A percentile compares a stretch with the other conserved stretches of the same genome.
These are phyloP conservation scores for Termitomyces sp. DNA, from an alignment of 768 basidiomycete genomes.

Conservation along the genomic window DNA sequence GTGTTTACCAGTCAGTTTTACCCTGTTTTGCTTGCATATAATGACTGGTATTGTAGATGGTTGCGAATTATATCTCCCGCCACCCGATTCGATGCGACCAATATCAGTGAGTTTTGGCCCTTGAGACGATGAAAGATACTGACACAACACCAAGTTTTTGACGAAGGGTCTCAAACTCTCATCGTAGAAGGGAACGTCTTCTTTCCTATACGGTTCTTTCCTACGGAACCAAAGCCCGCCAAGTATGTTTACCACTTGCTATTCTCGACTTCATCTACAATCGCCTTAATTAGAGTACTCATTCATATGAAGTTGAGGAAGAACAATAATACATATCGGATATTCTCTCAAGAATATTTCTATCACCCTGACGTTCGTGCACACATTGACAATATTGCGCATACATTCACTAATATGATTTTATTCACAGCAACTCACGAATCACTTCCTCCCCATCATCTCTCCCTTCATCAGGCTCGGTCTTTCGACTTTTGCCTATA, in stretches of 20 bases:
- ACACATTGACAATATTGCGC: neutral
- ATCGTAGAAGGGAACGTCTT: constrained; percentile 48
- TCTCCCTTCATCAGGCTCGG: constrained; percentile 13
- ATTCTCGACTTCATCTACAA: neutral
- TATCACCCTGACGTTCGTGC: constrained; percentile 23
- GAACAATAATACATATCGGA: constrained; percentile 33
- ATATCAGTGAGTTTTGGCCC: constrained; percentile 37
- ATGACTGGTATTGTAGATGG: constrained; percentile 34
- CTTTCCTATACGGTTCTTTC: constrained; percentile 46
- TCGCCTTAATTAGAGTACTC: constrained; percentile 29
- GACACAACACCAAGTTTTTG: constrained; percentile 34
- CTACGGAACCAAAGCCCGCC: constrained; percentile 36
- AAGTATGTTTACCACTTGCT: constrained; percentile 26
- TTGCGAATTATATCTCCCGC: constrained; percentile 57
- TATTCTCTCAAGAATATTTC: constrained; percentile 49
- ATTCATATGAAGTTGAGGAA: constrained; percentile 47
- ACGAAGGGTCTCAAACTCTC: constrained; percentile 31
- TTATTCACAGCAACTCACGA: constrained; percentile 16
- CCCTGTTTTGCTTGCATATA: neutral
- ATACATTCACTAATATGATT: constrained; percentile 1
- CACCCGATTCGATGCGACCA: constrained; percentile 33
- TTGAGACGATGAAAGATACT: too few species aligned
- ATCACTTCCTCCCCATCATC: constrained; percentile 17
- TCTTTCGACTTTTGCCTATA: constrained; percentile 12
- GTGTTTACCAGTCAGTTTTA: constrained; percentile 47